Conservation (phyloP, 1,284 basidiomycete genomes). For the Ustilago loliicola region DNA sequence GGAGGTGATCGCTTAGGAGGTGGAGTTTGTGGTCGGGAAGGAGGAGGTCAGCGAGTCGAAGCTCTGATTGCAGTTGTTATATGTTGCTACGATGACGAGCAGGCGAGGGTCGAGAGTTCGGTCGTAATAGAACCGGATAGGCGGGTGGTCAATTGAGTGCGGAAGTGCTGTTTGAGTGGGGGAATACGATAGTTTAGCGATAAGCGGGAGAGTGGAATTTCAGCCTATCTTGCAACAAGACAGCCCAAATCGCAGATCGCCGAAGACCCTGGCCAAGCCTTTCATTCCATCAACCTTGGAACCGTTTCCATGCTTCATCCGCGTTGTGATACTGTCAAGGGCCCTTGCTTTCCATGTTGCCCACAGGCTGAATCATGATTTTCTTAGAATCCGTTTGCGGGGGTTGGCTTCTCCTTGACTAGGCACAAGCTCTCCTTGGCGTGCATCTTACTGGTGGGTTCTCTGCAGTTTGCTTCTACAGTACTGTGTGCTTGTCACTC, state of each 20-base stretch:
- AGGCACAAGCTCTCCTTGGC: background rate
- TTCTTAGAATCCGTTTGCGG: no score
- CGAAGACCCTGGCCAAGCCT: slow-evolving; percentile 23
- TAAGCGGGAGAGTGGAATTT: slow-evolving; percentile 5
- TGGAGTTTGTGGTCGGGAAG: background rate
- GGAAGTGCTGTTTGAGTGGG: background rate
- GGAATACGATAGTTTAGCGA: background rate
- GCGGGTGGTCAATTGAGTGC: background rate
- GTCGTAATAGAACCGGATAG: slow-evolving; percentile 2
- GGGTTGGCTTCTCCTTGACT: background rate
- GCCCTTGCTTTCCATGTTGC: no score
- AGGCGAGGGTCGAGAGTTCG: slow-evolving; percentile 19
- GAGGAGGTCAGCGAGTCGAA: background rate
- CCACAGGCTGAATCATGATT: no score
- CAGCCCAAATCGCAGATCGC: slow-evolving; percentile 29
- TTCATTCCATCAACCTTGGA: background rate
- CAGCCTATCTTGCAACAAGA: background rate
- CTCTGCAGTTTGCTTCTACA: background rate
- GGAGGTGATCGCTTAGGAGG: background rate
- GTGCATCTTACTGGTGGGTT: background rate
- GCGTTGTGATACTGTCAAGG: background rate
- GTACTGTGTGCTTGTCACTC: background rate
- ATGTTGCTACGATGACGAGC: slow-evolving; percentile 8
- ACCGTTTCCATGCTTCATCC: background rate
- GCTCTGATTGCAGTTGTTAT: background rate